Conservation (phyloP, 768 basidiomycete genomes). For the Boletus tomentosulus region DNA sequence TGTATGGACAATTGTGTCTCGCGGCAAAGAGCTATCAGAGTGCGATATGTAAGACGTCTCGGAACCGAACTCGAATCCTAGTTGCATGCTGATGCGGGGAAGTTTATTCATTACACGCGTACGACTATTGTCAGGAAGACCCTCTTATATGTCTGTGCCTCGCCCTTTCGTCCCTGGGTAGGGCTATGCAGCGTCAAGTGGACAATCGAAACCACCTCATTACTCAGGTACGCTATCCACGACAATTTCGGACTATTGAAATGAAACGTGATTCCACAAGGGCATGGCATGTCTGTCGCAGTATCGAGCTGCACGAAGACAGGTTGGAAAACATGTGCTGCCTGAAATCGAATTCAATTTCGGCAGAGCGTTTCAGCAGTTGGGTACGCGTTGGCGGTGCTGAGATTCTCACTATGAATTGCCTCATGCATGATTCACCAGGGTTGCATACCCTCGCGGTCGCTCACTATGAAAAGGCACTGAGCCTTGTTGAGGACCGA, state of each 20-base stretch:
- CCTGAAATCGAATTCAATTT: conserved; percentile 93
- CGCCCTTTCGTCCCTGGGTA: conserved; percentile 80
- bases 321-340: conserved; percentile 34
- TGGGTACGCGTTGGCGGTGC: conserved; percentile 49
- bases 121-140: conserved; percentile 79
- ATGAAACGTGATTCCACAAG: conserved; percentile 31
- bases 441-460: conserved; percentile 80
- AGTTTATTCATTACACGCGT: conserved; percentile 90
- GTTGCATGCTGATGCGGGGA: not conserved
- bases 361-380: conserved; percentile 85
- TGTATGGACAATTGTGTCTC: conserved; percentile 85
- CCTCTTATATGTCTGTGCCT: conserved; percentile 82
- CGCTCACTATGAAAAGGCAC: conserved; percentile 76
- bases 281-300: conserved; percentile 80
- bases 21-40: conserved; percentile 85
- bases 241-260: not conserved
- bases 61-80: not conserved
- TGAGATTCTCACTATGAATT: not conserved
- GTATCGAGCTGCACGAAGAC: conserved; percentile 65
- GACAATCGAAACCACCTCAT: conserved; percentile 93
- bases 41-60: conserved; percentile 63
- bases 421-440: conserved; percentile 27
- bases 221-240: conserved; percentile 48
- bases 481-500: conserved; percentile 54
- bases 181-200: conserved; percentile 89